phyloP scores from a whole-genome alignment of 805 yeast genomes.

The Cyberlindnera xishuangbannaensis region DNA sequence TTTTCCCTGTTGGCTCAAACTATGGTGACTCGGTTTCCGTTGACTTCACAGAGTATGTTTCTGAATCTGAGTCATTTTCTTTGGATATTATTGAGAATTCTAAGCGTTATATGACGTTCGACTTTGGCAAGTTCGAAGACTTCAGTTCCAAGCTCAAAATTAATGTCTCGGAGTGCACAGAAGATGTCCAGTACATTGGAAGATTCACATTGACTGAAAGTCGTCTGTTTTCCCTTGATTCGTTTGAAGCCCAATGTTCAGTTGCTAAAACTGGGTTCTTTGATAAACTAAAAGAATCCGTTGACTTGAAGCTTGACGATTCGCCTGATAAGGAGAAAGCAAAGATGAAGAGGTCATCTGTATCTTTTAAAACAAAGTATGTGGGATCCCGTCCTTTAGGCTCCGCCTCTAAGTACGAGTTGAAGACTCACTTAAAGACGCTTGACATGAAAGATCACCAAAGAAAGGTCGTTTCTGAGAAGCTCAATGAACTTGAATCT shows the following conservation, averaged over 20 bases:
- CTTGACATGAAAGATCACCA: slow-evolving; percentile 52
- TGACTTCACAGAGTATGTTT: slow-evolving; percentile 31
- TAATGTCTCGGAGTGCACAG: slow-evolving; percentile 32
- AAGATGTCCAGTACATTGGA: slow-evolving; percentile 33
- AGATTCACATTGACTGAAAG: slow-evolving; percentile 41
- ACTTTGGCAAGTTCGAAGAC: slow-evolving; percentile 9
- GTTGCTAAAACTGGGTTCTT: slow-evolving; percentile 15
- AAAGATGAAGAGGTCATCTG: slow-evolving; percentile 19
- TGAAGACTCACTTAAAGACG: slow-evolving; percentile 42
- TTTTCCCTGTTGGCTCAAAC: slow-evolving; percentile 44
- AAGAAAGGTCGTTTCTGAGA: slow-evolving; percentile 47
- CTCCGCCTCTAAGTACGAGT: slow-evolving; percentile 37
- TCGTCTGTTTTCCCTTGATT: slow-evolving; percentile 42
- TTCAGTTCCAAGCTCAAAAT: slow-evolving; percentile 25
- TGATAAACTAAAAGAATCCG: slow-evolving; percentile 10
- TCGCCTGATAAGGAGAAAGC: slow-evolving; percentile 18
- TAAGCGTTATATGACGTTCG: slow-evolving; percentile 22
- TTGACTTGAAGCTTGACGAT: too few relatives aligned
- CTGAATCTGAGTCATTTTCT: slow-evolving; percentile 26
- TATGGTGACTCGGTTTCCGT: slow-evolving; percentile 31
- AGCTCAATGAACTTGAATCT: slow-evolving; percentile 66
- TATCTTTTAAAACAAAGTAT: slow-evolving; percentile 28
- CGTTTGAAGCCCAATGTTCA: slow-evolving; percentile 42
- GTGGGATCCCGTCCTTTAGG: slow-evolving; percentile 44
- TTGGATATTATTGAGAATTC: slow-evolving; percentile 31